Evolutionary conservation across 345 rosid genomes (phyloP).

Genomic region (Populus alba): DNA sequence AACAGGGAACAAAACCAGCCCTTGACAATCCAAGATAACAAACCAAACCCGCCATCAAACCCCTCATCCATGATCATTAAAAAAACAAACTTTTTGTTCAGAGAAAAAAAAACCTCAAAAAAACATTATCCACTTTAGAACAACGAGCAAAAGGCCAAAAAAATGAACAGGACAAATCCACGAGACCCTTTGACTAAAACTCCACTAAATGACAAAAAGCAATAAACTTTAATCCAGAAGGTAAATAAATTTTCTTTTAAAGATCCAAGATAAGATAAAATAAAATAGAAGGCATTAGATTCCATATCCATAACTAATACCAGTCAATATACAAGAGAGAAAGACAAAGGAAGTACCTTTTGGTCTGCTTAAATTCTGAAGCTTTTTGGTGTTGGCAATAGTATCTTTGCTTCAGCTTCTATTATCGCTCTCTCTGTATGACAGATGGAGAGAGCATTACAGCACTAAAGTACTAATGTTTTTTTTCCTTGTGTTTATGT

Average conservation of each 20-base stretch:
- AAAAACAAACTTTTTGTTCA: neutral
- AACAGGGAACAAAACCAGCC: neutral
- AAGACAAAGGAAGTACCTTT: neutral
- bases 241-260: no score
- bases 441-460: neutral
- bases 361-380: neutral
- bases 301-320: neutral
- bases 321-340: neutral
- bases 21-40: neutral
- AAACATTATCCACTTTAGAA: neutral
- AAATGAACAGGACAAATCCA: neutral
- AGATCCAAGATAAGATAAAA: neutral
- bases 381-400: neutral
- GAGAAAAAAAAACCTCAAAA: no score
- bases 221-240: neutral
- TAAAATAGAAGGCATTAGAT: no score
- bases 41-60: neutral
- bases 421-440: neutral
- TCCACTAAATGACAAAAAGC: neutral
- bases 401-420: neutral
- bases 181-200: neutral
- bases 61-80: no score
- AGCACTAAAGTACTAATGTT: neutral
- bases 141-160: neutral
- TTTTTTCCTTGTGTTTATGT: no score